Base-by-base conservation (phyloP, 768 basidiomycete species). In the Lentinus tigrinus region DNA sequence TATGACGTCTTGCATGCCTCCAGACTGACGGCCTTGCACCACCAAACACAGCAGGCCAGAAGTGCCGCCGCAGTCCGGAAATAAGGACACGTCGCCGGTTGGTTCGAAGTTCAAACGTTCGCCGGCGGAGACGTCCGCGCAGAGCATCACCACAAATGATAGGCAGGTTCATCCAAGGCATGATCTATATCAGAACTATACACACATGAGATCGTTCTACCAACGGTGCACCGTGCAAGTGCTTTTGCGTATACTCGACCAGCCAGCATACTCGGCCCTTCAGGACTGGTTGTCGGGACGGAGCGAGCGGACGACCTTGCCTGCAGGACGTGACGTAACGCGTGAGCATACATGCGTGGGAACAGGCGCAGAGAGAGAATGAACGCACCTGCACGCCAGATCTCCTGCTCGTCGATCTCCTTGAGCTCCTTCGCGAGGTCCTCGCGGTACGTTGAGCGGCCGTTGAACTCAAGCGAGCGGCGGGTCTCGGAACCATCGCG, bases 401-500 rank as follows among this genome's bases (percentile, higher is more conserved):
- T 98, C 81, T 98, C 96, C 77, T 98, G 96, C 75, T 93, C 86
- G 77, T 98, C 88, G 69, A 99, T 98, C 74, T 91, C 93, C 70
- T 84, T 88, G 58, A 96, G 83, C 77, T 98, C 96, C 79, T 85
- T 88, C 63, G 88, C 88, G 61, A 98, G 87, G 69, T 96, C 95
- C 73, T 92, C 78, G 62, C 95, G 90, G 80, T 99, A 99, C 1
- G 95, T 96, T 62, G 82, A 72, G 53, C 94, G 88, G 40, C 89
- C 87, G 73, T 98, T 98, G 84, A 92, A 99, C 71, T 97, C 93
- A 68, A 99, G 86, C 37, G 93, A 87, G 72, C 95, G 96, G 75
- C 94, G 89, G 31, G 97, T 98, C 83, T 99, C 97, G 13, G 93
- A 91, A 53, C 97, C 97, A 70, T 98, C 87, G 74, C 80, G 85